Base-by-base conservation (phyloP, 805 yeast species). In the Saccharomycopsis selenospora region DNA sequence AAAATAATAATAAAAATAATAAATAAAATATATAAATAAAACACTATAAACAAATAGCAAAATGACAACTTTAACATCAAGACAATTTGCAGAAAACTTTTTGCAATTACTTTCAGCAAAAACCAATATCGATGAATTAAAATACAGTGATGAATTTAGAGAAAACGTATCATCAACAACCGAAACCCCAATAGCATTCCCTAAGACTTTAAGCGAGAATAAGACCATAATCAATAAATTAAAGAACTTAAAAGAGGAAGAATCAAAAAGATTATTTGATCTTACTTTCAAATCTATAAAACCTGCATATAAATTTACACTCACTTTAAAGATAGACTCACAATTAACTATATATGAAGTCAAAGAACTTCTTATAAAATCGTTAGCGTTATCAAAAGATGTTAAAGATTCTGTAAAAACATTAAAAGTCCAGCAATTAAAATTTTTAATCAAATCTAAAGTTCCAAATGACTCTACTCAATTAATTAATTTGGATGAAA, bases 391-490 rank as follows among this genome's bases (percentile, higher is more conserved):
- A 8, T 14, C 30, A 3, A 17, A n/a, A 13, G 45, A 48, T 14
- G 25, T 26, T 11, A 43, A 41, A 14, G 18, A 17, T 23, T 29
- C 27, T 3, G 36, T n/a, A 2, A 11, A 36, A 6, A 22, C 25
- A n/a, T 20, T 38, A 5, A 27, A 18, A 3, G 28, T 36, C 3
- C 8, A 41, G 11, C 53, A 52, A 17, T 40, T 52, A 22, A 52
- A 52, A 38, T 44, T 52, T 10, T 41, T 52, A 43, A 36, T 49
- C 7, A 52, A 49, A 27, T 49, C 53, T n/a, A 52, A 52, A 36
- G 55, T 52, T 11, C 46, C 50, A 4, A 36, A 43, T 20, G 55
- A 52, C 40, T 43, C 51, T 8, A 20, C 40, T 3, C 42, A 40
- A 40, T 47, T 52, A 28, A 30, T 28, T 22, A 46, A 43, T 40